phyloP scores from a whole-genome alignment of 1,139 yeast species.

The Meyerozyma athensensis region DNA sequence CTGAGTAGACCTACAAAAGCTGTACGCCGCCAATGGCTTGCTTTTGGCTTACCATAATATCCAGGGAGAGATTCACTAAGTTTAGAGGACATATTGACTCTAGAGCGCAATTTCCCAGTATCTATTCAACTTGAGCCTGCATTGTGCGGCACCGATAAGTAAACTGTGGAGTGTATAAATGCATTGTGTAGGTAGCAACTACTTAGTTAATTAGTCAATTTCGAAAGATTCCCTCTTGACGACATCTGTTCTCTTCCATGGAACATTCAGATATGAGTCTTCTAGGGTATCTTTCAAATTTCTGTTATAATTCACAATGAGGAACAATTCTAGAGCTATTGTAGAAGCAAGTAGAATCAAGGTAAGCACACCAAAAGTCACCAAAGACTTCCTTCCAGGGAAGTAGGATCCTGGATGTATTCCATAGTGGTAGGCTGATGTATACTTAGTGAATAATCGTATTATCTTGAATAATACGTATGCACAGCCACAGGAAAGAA shows the following conservation, averaged over 20 bases:
- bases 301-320: conserved; percentile 34
- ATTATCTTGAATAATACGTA: conserved; percentile 49
- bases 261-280: neutral
- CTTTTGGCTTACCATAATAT: neutral
- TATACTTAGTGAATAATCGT: conserved; percentile 42
- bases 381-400: conserved; percentile 45
- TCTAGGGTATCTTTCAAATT: conserved; percentile 24
- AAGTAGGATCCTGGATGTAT: conserved; percentile 32
- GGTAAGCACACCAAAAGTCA: conserved; percentile 46
- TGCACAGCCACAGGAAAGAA: conserved; percentile 42
- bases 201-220: neutral
- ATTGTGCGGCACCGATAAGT: neutral
- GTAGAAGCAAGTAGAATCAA: conserved; percentile 35
- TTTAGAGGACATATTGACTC: neutral
- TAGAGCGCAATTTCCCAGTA: too few relatives aligned
- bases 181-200: neutral
- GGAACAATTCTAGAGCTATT: conserved; percentile 29
- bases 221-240: neutral
- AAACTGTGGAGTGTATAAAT: neutral
- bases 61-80: neutral
- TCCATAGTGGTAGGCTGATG: conserved; percentile 20
- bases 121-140: too few relatives aligned
- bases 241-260: neutral
- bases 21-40: neutral
- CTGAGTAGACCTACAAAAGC: neutral